These are phyloP conservation scores for Metarhizium rileyi DNA, from an alignment of 2,329 filamentous ascomycete genomes.

Conservation along the genomic window DNA sequence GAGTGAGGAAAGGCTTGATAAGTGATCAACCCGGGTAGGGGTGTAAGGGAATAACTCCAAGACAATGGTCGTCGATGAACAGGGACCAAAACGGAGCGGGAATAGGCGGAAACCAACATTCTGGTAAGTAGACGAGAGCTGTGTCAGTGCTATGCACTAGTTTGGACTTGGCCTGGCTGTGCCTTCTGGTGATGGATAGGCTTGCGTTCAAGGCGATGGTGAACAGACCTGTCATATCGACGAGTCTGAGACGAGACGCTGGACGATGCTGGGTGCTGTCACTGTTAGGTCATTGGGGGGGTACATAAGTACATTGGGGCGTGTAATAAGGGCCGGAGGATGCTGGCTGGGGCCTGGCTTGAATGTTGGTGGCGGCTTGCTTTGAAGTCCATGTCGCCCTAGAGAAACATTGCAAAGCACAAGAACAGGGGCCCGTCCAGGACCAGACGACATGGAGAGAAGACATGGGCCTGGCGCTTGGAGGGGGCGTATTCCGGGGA, in stretches of 20 bases:
- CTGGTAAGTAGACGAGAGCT: conserved; percentile 10
- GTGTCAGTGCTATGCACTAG: conserved; percentile 9
- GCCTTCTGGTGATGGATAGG: conserved; percentile 17
- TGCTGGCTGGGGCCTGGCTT: neutral
- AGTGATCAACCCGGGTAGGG: conserved; percentile 1
- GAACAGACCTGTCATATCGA: conserved; percentile 27
- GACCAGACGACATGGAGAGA: neutral
- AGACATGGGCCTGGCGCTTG: neutral
- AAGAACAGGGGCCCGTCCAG: neutral
- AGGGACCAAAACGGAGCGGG: conserved; percentile 8
- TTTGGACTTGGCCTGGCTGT: conserved; percentile 8
- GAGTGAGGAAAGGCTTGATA: neutral
- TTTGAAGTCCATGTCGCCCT: no score
- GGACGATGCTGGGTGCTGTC: conserved; percentile 12
- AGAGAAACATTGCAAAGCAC: conserved; percentile 4
- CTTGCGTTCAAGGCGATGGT: conserved; percentile 13
- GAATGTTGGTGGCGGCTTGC: conserved; percentile 5
- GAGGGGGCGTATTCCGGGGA: neutral
- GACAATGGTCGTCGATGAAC: conserved; percentile 6
- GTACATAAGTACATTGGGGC: no score
- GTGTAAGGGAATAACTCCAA: conserved; percentile 4
- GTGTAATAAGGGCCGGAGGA: neutral
- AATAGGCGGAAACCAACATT: conserved; percentile 13
- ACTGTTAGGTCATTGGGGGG: conserved; percentile 8
- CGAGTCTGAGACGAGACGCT: conserved; percentile 21